Evolutionary conservation across 768 basidiomycete species (phyloP).

Genomic region (Leucocoprinus birnbaumii): DNA sequence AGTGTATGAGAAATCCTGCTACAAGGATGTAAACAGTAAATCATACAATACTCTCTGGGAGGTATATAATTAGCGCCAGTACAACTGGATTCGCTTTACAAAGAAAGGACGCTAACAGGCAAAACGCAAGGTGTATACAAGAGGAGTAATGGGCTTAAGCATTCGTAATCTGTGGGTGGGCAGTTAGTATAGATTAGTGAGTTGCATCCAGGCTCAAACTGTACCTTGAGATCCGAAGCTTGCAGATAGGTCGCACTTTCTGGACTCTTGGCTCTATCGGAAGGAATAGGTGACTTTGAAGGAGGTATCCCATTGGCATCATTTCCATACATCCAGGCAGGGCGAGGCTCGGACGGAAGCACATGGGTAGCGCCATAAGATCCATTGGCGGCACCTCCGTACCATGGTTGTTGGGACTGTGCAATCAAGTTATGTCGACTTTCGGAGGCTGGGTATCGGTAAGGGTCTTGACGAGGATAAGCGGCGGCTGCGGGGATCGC

Average conservation of each 20-base stretch:
- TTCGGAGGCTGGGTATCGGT: background rate
- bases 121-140: conserved; percentile 7
- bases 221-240: background rate
- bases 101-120: conserved; percentile 3
- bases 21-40: background rate
- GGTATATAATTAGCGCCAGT: conserved; percentile 7
- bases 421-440: background rate
- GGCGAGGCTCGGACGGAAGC: background rate
- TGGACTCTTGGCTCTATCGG: background rate
- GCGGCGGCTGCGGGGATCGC: background rate
- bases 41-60: conserved; percentile 7
- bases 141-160: background rate
- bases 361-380: background rate
- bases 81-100: conserved; percentile 6
- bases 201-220: background rate
- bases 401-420: background rate
- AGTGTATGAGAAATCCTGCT: conserved; percentile 1
- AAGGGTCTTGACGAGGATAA: background rate
- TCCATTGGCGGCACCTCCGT: background rate
- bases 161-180: conserved; percentile 2
- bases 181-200: background rate
- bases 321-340: background rate
- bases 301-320: background rate
- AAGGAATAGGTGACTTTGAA: background rate
- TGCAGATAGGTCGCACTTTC: background rate